Evolutionary conservation across 106 monocot genomes (phyloP).

Genomic region (Narthecium ossifragum): DNA sequence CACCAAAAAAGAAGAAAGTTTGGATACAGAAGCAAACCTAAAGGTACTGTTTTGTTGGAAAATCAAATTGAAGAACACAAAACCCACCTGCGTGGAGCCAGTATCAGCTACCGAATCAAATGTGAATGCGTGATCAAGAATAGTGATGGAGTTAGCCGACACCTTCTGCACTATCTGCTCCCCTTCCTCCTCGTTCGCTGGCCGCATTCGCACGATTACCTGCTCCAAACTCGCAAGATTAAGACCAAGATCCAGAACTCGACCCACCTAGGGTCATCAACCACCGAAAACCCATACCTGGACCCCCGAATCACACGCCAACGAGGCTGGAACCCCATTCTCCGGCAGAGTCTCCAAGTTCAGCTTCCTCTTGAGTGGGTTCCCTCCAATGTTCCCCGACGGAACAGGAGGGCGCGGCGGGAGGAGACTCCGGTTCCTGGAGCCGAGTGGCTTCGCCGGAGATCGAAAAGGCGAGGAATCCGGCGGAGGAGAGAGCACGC

Average conservation of each 20-base stretch:
- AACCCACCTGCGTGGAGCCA: slow-evolving; percentile 61
- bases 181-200: slow-evolving; percentile 54
- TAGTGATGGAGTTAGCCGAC: slow-evolving; percentile 45
- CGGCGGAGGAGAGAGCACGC: neutral
- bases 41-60: slow-evolving; percentile 68
- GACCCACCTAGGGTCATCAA: neutral
- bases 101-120: slow-evolving; percentile 85
- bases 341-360: slow-evolving; percentile 38
- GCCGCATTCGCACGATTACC: slow-evolving; percentile 86
- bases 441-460: slow-evolving; percentile 24
- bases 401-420: slow-evolving; percentile 60
- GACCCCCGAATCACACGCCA: slow-evolving; percentile 63
- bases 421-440: slow-evolving; percentile 60
- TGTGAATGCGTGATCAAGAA: slow-evolving; percentile 78
- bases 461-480: slow-evolving; percentile 33
- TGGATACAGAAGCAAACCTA: too few species aligned
- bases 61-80: neutral
- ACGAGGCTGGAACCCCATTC: neutral
- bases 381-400: slow-evolving; percentile 4
- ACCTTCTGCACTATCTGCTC: slow-evolving; percentile 61
- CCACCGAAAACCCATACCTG: slow-evolving; percentile 29
- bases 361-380: slow-evolving; percentile 65
- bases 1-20: too few species aligned
- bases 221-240: slow-evolving; percentile 10
- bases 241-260: neutral